phyloP scores from a whole-genome alignment of 1,284 basidiomycete genomes.

The Trametes hirsuta region DNA sequence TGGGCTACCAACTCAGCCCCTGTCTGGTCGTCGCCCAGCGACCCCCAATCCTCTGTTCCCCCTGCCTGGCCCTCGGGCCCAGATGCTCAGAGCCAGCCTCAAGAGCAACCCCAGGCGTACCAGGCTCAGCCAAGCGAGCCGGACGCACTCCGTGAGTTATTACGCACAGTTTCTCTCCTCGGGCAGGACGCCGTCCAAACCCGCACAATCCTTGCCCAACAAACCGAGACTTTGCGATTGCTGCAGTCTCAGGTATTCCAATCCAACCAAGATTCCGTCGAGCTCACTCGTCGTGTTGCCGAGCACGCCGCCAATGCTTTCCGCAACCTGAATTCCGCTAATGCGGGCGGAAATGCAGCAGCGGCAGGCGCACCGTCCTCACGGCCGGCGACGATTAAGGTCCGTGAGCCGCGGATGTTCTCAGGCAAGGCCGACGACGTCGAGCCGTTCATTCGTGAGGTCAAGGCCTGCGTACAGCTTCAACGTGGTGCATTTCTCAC shows the following conservation, averaged over 20 bases:
- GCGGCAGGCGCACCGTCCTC: no score
- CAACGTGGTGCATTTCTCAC: constrained; percentile 16
- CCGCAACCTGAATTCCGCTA: no score
- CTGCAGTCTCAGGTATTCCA: neutral
- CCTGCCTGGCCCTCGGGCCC: neutral
- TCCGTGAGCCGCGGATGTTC: constrained; percentile 10
- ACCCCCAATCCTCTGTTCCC: neutral
- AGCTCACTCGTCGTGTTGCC: constrained; percentile 3
- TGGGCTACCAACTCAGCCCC: neutral
- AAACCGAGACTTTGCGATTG: neutral
- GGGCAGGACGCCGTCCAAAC: neutral
- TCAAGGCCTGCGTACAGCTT: constrained; percentile 25
- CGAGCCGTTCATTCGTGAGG: constrained; percentile 29
- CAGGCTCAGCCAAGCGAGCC: neutral
- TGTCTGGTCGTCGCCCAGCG: neutral
- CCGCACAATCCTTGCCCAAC: neutral
- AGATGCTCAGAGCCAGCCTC: neutral
- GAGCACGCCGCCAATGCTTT: neutral
- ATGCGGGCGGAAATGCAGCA: no score
- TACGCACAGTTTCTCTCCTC: neutral
- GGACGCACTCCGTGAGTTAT: neutral
- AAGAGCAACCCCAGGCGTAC: neutral
- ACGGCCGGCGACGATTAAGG: neutral
- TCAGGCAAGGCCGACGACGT: constrained; percentile 23
- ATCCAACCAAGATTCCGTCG: neutral